These are phyloP conservation scores for Metschnikowia lachancei DNA, from an alignment of 805 yeast genomes.

Conservation along the genomic window DNA sequence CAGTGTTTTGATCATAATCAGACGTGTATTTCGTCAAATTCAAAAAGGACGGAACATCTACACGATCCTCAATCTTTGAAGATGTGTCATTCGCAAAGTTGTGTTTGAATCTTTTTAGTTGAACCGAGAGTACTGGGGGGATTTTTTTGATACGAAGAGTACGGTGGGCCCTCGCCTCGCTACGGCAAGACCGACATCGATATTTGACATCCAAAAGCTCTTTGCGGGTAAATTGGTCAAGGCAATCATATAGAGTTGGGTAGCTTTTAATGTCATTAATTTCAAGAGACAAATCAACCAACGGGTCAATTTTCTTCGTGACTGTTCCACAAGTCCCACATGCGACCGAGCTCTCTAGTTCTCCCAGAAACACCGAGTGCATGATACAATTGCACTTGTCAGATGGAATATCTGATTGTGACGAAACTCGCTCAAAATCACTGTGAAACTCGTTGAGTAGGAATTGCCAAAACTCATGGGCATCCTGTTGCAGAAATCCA, in stretches of 20 bases:
- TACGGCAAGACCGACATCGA: slow-evolving; percentile 64
- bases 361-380: slow-evolving; percentile 82
- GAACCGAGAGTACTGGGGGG: slow-evolving; percentile 80
- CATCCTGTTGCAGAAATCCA: slow-evolving; percentile 97
- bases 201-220: slow-evolving; percentile 77
- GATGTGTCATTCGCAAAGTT: slow-evolving; percentile 45
- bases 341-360: slow-evolving; percentile 70
- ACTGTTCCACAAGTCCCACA: slow-evolving; percentile 67
- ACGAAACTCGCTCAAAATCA: slow-evolving; percentile 31
- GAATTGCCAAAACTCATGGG: slow-evolving; percentile 97
- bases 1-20: slow-evolving; percentile 12
- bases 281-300: slow-evolving; percentile 84
- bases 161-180: slow-evolving; percentile 62
- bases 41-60: slow-evolving; percentile 68
- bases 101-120: slow-evolving; percentile 78
- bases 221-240: slow-evolving; percentile 69
- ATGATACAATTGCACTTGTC: slow-evolving; percentile 70
- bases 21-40: slow-evolving; percentile 62
- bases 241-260: slow-evolving; percentile 55
- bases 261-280: slow-evolving; percentile 37
- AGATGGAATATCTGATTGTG: background rate
- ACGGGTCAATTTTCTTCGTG: slow-evolving; percentile 79
- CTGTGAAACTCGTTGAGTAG: slow-evolving; percentile 79
- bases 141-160: slow-evolving; percentile 63
- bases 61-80: slow-evolving; percentile 72